These are phyloP conservation scores for Hyaloscypha bicolor DNA, from an alignment of 495 filamentous ascomycete genomes.

Conservation along the genomic window DNA sequence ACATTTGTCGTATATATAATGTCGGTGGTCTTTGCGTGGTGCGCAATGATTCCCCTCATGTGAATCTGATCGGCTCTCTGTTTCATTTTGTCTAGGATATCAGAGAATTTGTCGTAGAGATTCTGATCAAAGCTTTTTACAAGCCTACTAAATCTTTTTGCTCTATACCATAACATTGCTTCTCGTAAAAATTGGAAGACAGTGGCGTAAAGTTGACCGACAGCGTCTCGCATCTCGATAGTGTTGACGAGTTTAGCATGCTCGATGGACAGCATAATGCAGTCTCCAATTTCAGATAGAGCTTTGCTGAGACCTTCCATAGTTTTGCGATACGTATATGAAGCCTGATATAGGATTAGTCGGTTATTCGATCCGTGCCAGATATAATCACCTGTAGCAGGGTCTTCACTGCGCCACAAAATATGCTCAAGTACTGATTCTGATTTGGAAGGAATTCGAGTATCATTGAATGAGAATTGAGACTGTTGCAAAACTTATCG, in stretches of 20 bases:
- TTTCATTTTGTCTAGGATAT: neutral
- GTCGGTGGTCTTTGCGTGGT: neutral
- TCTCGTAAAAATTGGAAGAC: neutral
- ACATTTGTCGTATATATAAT: neutral
- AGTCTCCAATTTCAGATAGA: neutral
- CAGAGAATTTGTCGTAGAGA: neutral
- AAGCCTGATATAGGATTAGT: neutral
- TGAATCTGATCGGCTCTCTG: neutral
- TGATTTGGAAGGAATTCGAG: neutral
- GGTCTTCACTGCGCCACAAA: slow-evolving; percentile 1
- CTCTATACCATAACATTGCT: slow-evolving; percentile 1
- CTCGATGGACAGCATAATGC: neutral
- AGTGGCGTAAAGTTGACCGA: neutral
- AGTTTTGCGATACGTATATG: neutral
- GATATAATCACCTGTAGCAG: neutral
- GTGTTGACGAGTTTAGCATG: neutral
- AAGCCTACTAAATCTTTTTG: neutral
- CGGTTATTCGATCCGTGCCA: neutral
- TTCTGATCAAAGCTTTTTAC: neutral
- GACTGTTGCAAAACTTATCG: neutral
- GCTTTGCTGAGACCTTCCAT: neutral
- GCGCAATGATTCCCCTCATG: neutral
- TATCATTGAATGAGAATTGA: neutral
- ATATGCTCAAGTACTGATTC: neutral
- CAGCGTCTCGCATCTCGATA: neutral